Evolutionary conservation across 2,329 filamentous ascomycete genomes (phyloP).

Genomic region (Xylaria sp.): DNA sequence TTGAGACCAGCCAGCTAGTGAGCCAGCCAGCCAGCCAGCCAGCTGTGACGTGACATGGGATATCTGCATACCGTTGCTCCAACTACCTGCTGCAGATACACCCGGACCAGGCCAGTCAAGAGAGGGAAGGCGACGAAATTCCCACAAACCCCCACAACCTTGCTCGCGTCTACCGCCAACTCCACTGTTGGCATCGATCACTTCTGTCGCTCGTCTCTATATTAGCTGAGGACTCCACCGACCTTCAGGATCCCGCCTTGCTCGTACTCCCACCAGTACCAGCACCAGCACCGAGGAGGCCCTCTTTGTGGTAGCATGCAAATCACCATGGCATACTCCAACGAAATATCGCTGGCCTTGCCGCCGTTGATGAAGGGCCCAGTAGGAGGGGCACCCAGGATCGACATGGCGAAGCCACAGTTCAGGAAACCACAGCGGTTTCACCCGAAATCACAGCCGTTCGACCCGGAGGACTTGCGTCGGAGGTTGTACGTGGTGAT

Average conservation of each 20-base stretch:
- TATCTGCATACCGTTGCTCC: slow-evolving; percentile 36
- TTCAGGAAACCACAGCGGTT: slow-evolving; percentile 29
- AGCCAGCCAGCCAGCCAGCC: slow-evolving; percentile 24
- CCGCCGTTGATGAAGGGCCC: slow-evolving; percentile 20
- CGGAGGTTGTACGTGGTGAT: slow-evolving; percentile 63
- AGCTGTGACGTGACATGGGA: slow-evolving; percentile 35
- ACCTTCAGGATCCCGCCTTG: slow-evolving; percentile 6
- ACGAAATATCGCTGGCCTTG: slow-evolving; percentile 22
- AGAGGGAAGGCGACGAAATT: slow-evolving; percentile 25
- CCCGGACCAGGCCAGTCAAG: slow-evolving; percentile 27
- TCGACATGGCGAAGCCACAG: slow-evolving; percentile 17
- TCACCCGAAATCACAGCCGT: slow-evolving; percentile 48
- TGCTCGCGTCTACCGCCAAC: slow-evolving; percentile 30
- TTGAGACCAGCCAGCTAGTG: slow-evolving; percentile 5
- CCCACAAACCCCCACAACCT: slow-evolving; percentile 31
- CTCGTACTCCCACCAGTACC: not conserved
- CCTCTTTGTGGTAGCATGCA: slow-evolving; percentile 21
- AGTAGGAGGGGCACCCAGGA: slow-evolving; percentile 26
- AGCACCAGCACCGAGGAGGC: no score
- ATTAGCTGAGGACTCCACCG: slow-evolving; percentile 26
- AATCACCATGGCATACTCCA: slow-evolving; percentile 34
- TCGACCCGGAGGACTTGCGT: slow-evolving; percentile 66
- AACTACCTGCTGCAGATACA: slow-evolving; percentile 32
- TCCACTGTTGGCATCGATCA: slow-evolving; percentile 17
- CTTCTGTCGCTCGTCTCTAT: slow-evolving; percentile 15